Conservation (phyloP, 2,329 filamentous ascomycete species). For the Aspergillus transmontanensis region DNA sequence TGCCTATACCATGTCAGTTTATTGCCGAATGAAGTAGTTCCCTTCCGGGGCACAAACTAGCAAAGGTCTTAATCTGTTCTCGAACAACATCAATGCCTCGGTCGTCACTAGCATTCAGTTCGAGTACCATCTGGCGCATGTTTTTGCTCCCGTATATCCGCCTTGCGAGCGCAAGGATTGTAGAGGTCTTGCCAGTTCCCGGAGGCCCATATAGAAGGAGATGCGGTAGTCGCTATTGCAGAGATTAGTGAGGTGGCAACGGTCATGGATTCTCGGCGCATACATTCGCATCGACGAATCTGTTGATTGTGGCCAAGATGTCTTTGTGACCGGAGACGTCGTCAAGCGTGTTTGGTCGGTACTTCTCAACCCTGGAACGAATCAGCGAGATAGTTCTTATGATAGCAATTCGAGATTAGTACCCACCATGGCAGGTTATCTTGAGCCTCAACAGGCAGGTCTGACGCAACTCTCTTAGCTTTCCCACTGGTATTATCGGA, state of each 20-base stretch:
- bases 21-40: neutral
- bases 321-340: slow-evolving; percentile 97
- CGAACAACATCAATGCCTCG: slow-evolving; percentile 96
- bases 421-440: slow-evolving; percentile 87
- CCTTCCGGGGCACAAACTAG: slow-evolving; percentile 54
- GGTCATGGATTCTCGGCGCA: slow-evolving; percentile 11
- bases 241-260: slow-evolving; percentile 1
- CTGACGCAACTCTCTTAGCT: slow-evolving; percentile 89
- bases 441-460: slow-evolving; percentile 89
- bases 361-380: slow-evolving; percentile 83
- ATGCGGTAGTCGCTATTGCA: slow-evolving; percentile 74
- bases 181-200: slow-evolving; percentile 96
- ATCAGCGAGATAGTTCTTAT: slow-evolving; percentile 16
- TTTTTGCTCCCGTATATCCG: slow-evolving; percentile 91
- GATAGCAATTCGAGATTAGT: neutral
- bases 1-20: slow-evolving; percentile 46
- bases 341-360: slow-evolving; percentile 81
- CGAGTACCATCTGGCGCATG: slow-evolving; percentile 97
- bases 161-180: slow-evolving; percentile 86
- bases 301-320: slow-evolving; percentile 96
- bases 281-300: slow-evolving; percentile 90
- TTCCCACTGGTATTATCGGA: slow-evolving; percentile 71
- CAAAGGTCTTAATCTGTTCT: slow-evolving; percentile 99
- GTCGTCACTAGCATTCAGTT: slow-evolving; percentile 96
- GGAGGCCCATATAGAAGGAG: slow-evolving; percentile 95